These are phyloP conservation scores for Phallus indusiatus DNA, from an alignment of 768 basidiomycete species.

Conservation along the genomic window DNA sequence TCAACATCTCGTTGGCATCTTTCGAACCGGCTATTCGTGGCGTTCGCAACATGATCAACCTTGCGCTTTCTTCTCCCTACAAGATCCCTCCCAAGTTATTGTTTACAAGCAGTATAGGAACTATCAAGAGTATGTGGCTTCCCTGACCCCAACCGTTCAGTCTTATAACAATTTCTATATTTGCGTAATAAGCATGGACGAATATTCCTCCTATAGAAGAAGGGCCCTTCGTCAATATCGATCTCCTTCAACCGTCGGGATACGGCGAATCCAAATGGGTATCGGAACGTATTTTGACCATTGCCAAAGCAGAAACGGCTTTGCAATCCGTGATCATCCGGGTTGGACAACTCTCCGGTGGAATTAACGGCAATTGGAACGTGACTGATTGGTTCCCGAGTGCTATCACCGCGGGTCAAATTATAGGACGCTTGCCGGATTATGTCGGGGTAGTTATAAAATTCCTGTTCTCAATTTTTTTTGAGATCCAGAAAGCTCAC, in stretches of 20 bases:
- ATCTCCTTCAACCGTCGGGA: neutral
- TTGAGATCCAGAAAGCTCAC: neutral
- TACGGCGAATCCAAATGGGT: constrained; percentile 22
- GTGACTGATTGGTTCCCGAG: constrained; percentile 20
- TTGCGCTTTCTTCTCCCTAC: constrained; percentile 25
- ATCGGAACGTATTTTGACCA: constrained; percentile 21
- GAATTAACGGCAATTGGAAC: constrained; percentile 30
- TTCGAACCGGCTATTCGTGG: constrained; percentile 42
- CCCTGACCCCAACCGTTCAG: neutral
- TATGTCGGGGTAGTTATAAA: neutral
- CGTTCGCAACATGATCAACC: constrained; percentile 36
- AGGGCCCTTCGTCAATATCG: neutral
- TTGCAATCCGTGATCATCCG: constrained; percentile 18
- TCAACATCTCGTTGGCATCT: constrained; percentile 39
- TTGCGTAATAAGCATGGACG: neutral
- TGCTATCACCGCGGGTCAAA: neutral
- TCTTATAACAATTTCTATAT: neutral
- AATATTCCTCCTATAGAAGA: neutral
- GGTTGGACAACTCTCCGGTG: constrained; percentile 29
- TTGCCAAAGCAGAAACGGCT: constrained; percentile 9
- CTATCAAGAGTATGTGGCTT: constrained; percentile 15
- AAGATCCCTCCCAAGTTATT: constrained; percentile 24
- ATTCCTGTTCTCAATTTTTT: neutral
- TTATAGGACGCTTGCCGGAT: constrained; percentile 1
- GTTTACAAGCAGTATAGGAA: constrained; percentile 32